Conservation (phyloP, 345 rosid species). For the Viola odorata region DNA sequence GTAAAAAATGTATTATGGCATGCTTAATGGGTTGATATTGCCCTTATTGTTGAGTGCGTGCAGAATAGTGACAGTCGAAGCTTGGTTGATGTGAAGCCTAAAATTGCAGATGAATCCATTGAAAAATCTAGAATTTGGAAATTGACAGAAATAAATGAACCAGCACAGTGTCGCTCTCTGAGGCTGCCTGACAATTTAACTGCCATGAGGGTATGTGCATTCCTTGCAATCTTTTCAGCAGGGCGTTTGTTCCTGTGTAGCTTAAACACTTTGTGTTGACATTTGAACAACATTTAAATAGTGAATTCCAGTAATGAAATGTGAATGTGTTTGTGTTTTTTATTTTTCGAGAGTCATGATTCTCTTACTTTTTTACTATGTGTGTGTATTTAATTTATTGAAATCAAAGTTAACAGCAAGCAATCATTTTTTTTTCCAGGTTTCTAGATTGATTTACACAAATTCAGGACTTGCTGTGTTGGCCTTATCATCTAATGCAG, state of each 20-base stretch:
- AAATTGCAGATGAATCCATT: constrained; percentile 48
- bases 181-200: constrained; percentile 58
- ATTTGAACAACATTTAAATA: neutral
- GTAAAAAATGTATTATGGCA: no score
- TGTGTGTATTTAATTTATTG: no score
- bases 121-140: constrained; percentile 67
- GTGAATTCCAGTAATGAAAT: neutral
- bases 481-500: constrained; percentile 83
- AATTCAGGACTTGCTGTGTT: constrained; percentile 69
- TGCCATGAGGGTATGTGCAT: constrained; percentile 48
- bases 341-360: no score
- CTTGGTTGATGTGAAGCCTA: constrained; percentile 59
- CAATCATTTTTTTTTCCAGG: constrained; percentile 32
- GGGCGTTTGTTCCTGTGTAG: neutral
- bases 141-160: constrained; percentile 66
- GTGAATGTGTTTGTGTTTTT: no score
- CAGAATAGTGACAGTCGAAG: constrained; percentile 47
- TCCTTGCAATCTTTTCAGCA: neutral
- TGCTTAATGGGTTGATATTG: neutral
- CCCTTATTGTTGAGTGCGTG: constrained; percentile 22
- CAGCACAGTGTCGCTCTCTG: constrained; percentile 60
- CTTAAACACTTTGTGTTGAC: neutral
- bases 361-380: no score
- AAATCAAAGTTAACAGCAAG: neutral
- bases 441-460: constrained; percentile 66